Conservation (phyloP, 176 grass and related monocot species). For the Oryza glumipatula region DNA sequence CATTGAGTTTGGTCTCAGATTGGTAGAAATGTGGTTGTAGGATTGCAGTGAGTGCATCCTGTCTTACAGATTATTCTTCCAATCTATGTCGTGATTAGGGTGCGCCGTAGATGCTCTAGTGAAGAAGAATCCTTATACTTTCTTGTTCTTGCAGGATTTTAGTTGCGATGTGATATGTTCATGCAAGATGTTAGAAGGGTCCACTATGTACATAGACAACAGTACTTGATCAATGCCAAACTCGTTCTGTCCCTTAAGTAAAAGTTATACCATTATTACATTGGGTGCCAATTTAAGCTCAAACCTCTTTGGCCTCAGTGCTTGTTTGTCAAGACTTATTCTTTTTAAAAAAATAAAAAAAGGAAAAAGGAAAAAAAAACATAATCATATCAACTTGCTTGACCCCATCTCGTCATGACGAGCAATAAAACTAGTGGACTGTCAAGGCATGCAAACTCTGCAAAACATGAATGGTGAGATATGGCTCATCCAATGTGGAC, state of each 20-base stretch:
- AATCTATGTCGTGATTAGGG: background rate
- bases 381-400: conserved; percentile 1
- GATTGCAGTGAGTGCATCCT: background rate
- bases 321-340: background rate
- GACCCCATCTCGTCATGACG: background rate
- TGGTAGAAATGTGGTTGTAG: background rate
- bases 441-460: background rate
- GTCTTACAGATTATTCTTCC: conserved; percentile 6
- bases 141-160: background rate
- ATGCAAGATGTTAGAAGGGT: background rate
- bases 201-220: background rate
- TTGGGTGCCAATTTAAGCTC: background rate
- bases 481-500: background rate
- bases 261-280: background rate
- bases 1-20: background rate
- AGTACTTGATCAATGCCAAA: background rate
- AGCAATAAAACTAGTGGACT: background rate
- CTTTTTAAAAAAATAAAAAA: background rate
- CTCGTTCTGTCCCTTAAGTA: background rate
- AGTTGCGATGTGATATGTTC: background rate
- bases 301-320: background rate
- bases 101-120: background rate
- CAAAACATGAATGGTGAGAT: background rate
- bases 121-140: background rate
- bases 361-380: background rate